phyloP scores from a whole-genome alignment of 371 early-diverging fungal species.

The Actinomortierella ambigua region DNA sequence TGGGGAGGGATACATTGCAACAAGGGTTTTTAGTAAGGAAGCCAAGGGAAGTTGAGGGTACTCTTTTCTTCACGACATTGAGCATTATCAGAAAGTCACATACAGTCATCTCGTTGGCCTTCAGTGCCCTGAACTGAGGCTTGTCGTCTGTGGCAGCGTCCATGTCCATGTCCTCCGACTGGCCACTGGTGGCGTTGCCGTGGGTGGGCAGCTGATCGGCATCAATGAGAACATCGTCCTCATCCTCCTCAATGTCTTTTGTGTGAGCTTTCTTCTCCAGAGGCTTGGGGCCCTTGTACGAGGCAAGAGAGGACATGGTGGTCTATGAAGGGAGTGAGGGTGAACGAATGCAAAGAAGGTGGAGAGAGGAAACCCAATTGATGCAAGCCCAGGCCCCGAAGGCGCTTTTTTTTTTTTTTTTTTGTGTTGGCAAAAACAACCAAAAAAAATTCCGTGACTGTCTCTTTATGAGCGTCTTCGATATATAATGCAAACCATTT shows the following conservation, averaged over 20 bases:
- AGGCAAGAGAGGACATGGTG: slow-evolving; percentile 56
- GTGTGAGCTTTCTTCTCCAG: slow-evolving; percentile 55
- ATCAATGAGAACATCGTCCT: slow-evolving; percentile 68
- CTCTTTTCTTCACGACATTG: neutral
- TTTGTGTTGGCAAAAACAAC: no score
- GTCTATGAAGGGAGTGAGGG: neutral
- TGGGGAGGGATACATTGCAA: neutral
- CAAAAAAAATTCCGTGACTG: no score
- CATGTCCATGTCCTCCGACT: slow-evolving; percentile 57
- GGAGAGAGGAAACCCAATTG: no score
- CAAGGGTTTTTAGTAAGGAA: neutral
- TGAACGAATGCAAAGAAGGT: no score
- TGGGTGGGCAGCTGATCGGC: slow-evolving; percentile 60
- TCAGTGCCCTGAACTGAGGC: slow-evolving; percentile 39
- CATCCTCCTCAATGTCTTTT: slow-evolving; percentile 52
- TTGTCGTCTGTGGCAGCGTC: slow-evolving; percentile 49
- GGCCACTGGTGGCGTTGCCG: slow-evolving; percentile 41
- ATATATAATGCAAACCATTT: no score
- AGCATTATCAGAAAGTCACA: neutral
- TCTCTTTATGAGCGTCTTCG: no score
- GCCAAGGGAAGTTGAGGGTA: neutral
- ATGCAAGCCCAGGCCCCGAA: no score
- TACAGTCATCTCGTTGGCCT: slow-evolving; percentile 47
- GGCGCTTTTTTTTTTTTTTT: no score
- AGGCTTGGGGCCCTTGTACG: slow-evolving; percentile 61